These are phyloP conservation scores for Agrocybe praecox DNA, from an alignment of 768 basidiomycete species.

Conservation along the genomic window DNA sequence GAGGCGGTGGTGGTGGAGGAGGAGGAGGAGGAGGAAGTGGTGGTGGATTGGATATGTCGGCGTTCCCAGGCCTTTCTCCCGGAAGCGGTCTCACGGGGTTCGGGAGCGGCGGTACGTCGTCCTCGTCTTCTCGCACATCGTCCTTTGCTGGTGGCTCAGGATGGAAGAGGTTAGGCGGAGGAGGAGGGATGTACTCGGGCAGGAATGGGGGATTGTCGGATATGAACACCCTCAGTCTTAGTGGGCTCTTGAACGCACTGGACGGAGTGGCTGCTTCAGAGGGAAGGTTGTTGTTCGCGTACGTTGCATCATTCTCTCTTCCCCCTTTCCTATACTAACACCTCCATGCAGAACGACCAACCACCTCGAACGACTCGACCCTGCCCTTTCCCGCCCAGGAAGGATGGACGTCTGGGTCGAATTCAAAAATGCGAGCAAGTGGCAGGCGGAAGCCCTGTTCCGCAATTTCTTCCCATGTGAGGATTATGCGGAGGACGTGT, in stretches of 20 bases:
- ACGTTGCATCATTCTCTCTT: conserved; percentile 37
- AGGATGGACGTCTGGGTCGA: conserved; percentile 94
- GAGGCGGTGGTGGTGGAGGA: conserved; percentile 13
- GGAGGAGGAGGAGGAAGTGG: conserved; percentile 43
- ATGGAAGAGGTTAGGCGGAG: conserved; percentile 12
- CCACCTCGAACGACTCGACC: conserved; percentile 88
- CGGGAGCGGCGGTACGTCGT: conserved; percentile 33
- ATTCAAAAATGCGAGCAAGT: conserved; percentile 84
- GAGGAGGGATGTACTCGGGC: conserved; percentile 37
- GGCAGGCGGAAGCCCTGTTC: conserved; percentile 87
- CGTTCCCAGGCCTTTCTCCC: conserved; percentile 16
- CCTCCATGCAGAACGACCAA: conserved; percentile 69
- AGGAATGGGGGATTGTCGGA: conserved; percentile 56
- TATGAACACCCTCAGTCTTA: conserved; percentile 79
- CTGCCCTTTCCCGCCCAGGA: conserved; percentile 89
- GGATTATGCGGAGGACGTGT: conserved; percentile 32
- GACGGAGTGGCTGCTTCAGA: conserved; percentile 89
- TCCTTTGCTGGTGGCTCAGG: conserved; percentile 9
- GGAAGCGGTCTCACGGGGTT: conserved; percentile 20
- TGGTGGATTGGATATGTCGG: conserved; percentile 1
- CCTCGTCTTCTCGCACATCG: background rate
- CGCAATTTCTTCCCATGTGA: conserved; percentile 88
- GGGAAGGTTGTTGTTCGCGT: conserved; percentile 89
- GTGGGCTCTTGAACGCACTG: conserved; percentile 81
- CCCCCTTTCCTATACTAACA: background rate